Percentiles rank a stretch among this genome's conserved stretches.
phyloP scores from a whole-genome alignment of 2,329 filamentous ascomycete species.

The Colletotrichum liriopes region DNA sequence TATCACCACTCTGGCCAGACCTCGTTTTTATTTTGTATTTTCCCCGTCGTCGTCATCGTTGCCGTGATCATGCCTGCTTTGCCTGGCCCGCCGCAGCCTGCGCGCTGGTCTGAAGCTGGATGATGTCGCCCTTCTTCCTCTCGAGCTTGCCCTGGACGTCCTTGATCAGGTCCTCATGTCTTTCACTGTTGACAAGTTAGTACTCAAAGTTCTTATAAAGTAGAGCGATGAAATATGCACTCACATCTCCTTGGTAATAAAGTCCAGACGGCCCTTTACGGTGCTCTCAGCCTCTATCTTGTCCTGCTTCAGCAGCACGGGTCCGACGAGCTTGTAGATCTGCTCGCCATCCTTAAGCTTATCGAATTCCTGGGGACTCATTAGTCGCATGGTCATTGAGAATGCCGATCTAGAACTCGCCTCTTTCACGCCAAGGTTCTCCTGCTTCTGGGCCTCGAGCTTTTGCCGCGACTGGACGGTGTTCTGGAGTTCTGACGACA shows the following conservation, averaged over 20 bases:
- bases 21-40: background rate
- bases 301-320: constrained; percentile 95
- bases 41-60: background rate
- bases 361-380: constrained; percentile 79
- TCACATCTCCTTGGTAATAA: constrained; percentile 94
- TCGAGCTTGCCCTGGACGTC: constrained; percentile 71
- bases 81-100: constrained; percentile 59
- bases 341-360: constrained; percentile 84
- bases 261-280: constrained; percentile 91
- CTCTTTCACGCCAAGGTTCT: constrained; percentile 90
- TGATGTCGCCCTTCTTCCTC: constrained; percentile 73
- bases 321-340: constrained; percentile 97
- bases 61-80: constrained; percentile 44
- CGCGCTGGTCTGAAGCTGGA: constrained; percentile 67
- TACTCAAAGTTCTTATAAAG: background rate
- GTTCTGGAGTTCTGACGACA: constrained; percentile 79
- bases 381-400: background rate
- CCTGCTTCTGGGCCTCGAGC: constrained; percentile 93
- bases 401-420: constrained; percentile 57
- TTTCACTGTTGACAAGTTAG: constrained; percentile 47
- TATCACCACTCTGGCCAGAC: constrained; percentile 39
- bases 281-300: constrained; percentile 90
- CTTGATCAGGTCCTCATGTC: constrained; percentile 68
- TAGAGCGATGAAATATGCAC: constrained; percentile 48
- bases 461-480: constrained; percentile 87